Evolutionary conservation across 2,329 filamentous ascomycete species (phyloP).

Genomic region (Pyricularia grisea): DNA sequence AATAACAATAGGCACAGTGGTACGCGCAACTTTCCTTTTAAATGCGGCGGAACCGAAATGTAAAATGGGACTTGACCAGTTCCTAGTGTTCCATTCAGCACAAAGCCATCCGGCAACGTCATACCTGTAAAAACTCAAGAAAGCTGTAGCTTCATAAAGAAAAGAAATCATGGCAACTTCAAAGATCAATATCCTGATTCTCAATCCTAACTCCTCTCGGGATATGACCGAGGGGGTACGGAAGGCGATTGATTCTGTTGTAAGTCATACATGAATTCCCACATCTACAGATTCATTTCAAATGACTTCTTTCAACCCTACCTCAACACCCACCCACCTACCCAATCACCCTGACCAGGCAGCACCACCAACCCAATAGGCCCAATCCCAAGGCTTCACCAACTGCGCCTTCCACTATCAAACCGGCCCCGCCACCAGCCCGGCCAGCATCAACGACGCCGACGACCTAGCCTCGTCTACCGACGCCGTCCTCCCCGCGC

Average conservation of each 20-base stretch:
- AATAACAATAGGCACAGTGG: not conserved
- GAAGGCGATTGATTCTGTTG: constrained; percentile 25
- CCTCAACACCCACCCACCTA: not conserved
- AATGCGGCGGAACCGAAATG: not conserved
- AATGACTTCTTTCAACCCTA: too few relatives aligned
- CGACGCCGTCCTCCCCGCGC: constrained; percentile 40
- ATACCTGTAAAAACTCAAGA: not conserved
- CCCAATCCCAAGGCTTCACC: constrained; percentile 1
- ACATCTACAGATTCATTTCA: not conserved
- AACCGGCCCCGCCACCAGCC: constrained; percentile 53
- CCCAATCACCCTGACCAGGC: constrained; percentile 6
- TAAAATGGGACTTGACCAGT: not conserved
- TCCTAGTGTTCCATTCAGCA: not conserved
- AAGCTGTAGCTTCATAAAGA: not conserved
- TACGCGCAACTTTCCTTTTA: not conserved
- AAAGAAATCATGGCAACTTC: not conserved
- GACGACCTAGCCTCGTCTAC: constrained; percentile 57
- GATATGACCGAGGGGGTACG: constrained; percentile 63
- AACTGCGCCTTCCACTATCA: constrained; percentile 47
- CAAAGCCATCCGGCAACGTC: not conserved
- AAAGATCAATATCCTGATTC: constrained; percentile 42
- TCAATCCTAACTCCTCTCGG: constrained; percentile 71
- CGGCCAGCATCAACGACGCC: constrained; percentile 70
- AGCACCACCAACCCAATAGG: not conserved
- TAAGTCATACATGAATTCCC: not conserved